Conservation (phyloP, 257 asterid genomes). For the Solanum paucissectum region DNA sequence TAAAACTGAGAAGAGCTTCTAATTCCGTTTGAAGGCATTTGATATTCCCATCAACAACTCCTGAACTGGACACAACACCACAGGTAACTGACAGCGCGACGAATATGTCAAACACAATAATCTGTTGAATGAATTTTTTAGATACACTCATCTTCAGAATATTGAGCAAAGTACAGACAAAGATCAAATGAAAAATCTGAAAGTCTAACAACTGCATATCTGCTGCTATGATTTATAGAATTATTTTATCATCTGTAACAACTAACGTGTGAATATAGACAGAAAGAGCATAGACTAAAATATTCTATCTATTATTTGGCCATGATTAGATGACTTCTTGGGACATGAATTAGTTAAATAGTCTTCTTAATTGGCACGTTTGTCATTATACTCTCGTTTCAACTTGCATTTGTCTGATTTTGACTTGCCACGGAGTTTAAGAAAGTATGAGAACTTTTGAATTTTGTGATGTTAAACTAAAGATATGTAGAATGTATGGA, state of each 20-base stretch:
- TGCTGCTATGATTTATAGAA: neutral
- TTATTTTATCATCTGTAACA: neutral
- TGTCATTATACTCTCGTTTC: neutral
- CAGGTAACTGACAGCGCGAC: neutral
- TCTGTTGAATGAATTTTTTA: neutral
- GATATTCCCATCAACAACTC: neutral
- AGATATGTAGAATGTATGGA: neutral
- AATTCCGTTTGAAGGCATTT: conserved; percentile 18
- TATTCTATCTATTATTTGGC: neutral
- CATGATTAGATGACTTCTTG: neutral
- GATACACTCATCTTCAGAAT: neutral
- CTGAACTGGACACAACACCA: neutral
- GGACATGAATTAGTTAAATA: neutral
- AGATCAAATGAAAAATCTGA: neutral
- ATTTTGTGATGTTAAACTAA: neutral
- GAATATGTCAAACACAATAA: neutral
- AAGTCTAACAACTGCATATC: too few relatives aligned
- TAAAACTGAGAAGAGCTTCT: conserved; percentile 26
- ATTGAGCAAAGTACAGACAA: neutral
- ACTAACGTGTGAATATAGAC: neutral
- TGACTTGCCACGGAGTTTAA: neutral
- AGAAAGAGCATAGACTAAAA: neutral
- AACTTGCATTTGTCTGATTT: neutral
- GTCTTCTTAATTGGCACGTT: neutral
- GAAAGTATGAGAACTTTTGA: neutral